Conservation (phyloP, 2,329 filamentous ascomycete genomes). For the Ceratocystis destructans region DNA sequence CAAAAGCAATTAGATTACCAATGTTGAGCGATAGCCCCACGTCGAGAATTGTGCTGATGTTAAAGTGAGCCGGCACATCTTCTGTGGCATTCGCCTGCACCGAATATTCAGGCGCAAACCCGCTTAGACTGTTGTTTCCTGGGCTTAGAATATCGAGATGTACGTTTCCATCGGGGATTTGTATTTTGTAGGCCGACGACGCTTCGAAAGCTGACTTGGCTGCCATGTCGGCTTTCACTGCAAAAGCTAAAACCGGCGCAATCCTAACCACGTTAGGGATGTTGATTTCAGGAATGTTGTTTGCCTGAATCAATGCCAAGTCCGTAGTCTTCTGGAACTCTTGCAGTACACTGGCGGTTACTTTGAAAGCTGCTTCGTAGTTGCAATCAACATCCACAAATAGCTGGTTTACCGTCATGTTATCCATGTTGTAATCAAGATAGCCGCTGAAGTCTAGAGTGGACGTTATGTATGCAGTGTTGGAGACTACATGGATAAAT, state of each 20-base stretch:
- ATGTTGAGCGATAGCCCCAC: conserved; percentile 7
- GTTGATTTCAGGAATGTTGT: conserved; percentile 4
- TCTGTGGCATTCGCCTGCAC: conserved; percentile 12
- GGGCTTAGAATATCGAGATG: conserved; percentile 12
- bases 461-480: conserved; percentile 14
- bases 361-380: conserved; percentile 6
- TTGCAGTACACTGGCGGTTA: not conserved
- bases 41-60: conserved; percentile 10
- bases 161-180: conserved; percentile 7
- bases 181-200: conserved; percentile 3
- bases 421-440: conserved; percentile 14
- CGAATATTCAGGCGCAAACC: conserved; percentile 1
- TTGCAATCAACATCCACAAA: conserved; percentile 11
- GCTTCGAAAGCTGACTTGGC: conserved; percentile 4
- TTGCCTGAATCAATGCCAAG: conserved; percentile 3
- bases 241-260: conserved; percentile 9
- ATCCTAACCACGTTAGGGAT: conserved; percentile 15
- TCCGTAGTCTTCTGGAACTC: not conserved
- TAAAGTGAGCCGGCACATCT: conserved; percentile 10
- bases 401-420: conserved; percentile 8
- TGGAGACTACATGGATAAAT: conserved; percentile 11
- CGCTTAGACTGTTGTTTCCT: not conserved
- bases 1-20: conserved; percentile 1
- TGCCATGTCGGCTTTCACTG: conserved; percentile 9
- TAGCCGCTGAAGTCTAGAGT: conserved; percentile 8